Evolutionary conservation across 2,329 filamentous ascomycete species (phyloP), one percentile per base, ranked within the genome.

Genomic region (Talaromyces rugulosus): DNA sequence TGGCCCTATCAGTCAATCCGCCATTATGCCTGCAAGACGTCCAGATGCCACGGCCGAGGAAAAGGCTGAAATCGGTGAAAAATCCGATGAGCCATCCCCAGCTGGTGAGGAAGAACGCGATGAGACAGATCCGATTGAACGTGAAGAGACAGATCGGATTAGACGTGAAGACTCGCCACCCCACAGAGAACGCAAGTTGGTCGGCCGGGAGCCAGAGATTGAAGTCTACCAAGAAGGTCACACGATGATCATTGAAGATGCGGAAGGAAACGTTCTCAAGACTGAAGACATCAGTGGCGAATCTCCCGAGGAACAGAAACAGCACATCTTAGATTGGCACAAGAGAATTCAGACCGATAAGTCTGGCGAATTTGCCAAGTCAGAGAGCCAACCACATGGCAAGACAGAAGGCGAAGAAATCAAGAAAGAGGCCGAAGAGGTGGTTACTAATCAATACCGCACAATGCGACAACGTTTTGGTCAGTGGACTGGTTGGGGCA

Each of bases 1-100:
- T 64, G 95, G 95, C 0, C 95, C 92, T 3, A 89, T 98, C 67
- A 90, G 86, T 64, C 88, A 96, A 71, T 96, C 94, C 40, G 95
- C 95, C 28, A 97, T 98, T 68, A 88, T 85, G 66, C 95, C 95
- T 40, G 77, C 79, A 55, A 76, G 69, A 64, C 72, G 70, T 62
- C 66, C 69, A 63, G 81, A 73, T 72, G 16, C 69, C 27, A 56
- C 47, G 12, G 18, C 56, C 4, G 36, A 56, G 23, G 47, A 60
- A 14, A 60, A 64, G 31, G 27, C 23, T 30, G 70, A 70, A 16
- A 27, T 8, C 44, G 44, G 44, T 11, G 23, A 27, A 5, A 69
- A 68, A 59, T 64, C 62, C 59, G 65, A 63, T 59, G 62, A 68
- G 23, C 36, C 54, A 40, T 63, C 58, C 58, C 65, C 56, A 6